Evolutionary conservation across 345 rosid genomes (phyloP), one percentile per base, ranked within the genome.

Genomic region (Carallia pectinifolia): DNA sequence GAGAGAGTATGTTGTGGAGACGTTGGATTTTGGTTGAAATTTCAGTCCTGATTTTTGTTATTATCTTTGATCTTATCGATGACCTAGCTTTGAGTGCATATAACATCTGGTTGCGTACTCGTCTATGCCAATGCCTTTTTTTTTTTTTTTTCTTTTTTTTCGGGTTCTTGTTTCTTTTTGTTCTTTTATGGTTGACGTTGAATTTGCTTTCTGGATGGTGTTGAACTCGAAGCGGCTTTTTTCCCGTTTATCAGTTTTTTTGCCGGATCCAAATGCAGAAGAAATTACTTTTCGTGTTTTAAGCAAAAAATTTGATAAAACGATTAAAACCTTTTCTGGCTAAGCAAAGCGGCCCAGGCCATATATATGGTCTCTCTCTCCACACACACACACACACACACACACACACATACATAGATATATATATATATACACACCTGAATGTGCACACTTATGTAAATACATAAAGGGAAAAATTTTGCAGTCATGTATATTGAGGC

Each of bases 151-250:
- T 1, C 8, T 39, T 23, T 23, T 23, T 23, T 23, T 23, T 23
- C 23, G 23, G 23, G 27, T 37, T 16, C 30, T 12, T 70, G 29
- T 62, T 47, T n/a, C 53, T 34, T 9, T 13, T 62, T 47, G 7
- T 19, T 34, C 6, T n/a, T 53, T 31, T 53, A 16, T 50, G 62
- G 50, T 34, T 70, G 61, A 13, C 69, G 58, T 36, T 50, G 70
- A 50, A 38, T 65, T 60, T 65, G 74, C 69, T 65, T 70, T 71
- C 74, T 69, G 53, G 71, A 40, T 71, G 75, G 67, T 71, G 79
- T 66, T 76, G 75, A 66, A 63, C 73, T 71, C 73, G 80, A 68
- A 56, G 70, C 66, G 12, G 52, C 80, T 68, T 77, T 37, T 71
- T 30, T 6, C 76, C 76, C 54, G 65, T 56, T 77, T 67, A 63